These are phyloP conservation scores for Dioscorea alata DNA, from an alignment of 106 monocot species.

Conservation along the genomic window DNA sequence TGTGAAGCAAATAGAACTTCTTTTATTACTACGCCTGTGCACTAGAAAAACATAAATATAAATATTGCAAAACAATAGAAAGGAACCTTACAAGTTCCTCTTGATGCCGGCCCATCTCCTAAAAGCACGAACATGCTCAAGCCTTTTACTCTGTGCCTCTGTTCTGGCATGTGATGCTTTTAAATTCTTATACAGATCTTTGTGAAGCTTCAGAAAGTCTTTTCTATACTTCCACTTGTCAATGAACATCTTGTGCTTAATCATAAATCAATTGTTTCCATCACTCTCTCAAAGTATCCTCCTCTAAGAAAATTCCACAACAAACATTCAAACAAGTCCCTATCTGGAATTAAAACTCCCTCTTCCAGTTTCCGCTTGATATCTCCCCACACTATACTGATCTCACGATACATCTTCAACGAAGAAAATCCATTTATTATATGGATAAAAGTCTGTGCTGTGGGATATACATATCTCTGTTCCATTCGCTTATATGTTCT, in stretches of 20 bases:
- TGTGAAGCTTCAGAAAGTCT: slow-evolving; percentile 77
- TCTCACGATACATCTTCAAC: slow-evolving; percentile 68
- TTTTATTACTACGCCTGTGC: too few species aligned
- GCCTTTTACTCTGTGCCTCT: slow-evolving; percentile 74
- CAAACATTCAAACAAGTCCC: slow-evolving; percentile 70
- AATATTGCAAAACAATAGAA: too few species aligned
- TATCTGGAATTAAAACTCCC: slow-evolving; percentile 33
- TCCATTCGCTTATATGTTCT: slow-evolving; percentile 66
- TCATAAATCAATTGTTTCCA: slow-evolving; percentile 69
- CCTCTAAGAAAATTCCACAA: slow-evolving; percentile 78
- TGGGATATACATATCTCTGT: slow-evolving; percentile 51
- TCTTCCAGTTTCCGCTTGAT: slow-evolving; percentile 59
- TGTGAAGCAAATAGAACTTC: too few species aligned
- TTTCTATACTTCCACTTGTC: slow-evolving; percentile 79
- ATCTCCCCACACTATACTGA: slow-evolving; percentile 88
- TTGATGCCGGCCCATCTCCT: slow-evolving; percentile 57
- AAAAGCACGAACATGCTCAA: slow-evolving; percentile 77
- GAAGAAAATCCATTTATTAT: slow-evolving; percentile 73
- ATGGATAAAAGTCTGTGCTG: slow-evolving; percentile 51
- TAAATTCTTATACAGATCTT: slow-evolving; percentile 58
- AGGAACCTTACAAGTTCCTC: background rate
- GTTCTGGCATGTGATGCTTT: slow-evolving; percentile 42
- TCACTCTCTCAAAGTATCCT: slow-evolving; percentile 82
- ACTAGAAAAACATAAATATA: too few species aligned
- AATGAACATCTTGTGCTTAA: slow-evolving; percentile 38